Evolutionary conservation across 2,329 filamentous ascomycete species (phyloP), one percentile per base, ranked within the genome.

Genomic region (Apiospora phragmitis): DNA sequence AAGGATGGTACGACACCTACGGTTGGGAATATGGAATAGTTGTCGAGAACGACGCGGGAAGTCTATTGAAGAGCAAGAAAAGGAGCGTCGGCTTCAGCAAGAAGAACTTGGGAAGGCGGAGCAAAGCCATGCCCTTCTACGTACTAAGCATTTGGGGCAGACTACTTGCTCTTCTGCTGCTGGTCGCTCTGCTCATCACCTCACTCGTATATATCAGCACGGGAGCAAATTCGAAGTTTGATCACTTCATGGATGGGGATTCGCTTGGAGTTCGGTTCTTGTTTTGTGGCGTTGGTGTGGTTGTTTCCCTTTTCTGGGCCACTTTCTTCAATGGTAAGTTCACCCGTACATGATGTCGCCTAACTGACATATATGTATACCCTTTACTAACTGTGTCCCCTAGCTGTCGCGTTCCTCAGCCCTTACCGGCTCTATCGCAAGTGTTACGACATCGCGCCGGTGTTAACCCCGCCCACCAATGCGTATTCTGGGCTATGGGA

Each of bases 401-500:
- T 65, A 87, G 85, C 83, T 68, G 80, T 86, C 65, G 82, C 84
- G 11, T 82, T 82, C 68, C 79, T 85, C 47, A 81, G 80, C 18
- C 85, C 85, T 1, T 86, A 83, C 72, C 79, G 81, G 29, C 78
- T 83, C 55, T 82, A 87, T 18, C 43, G 43, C 11, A 51, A 49
- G 67, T n/a, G 73, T 74, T 77, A 2, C 79, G 75, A 4, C 79
- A 81, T 55, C 80, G 6, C 86, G 21, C 77, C 85, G 9, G 3
- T 72, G 4, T 74, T 85, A 21, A 81, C 81, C 0, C 80, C 82
- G 0, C 80, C 81, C 1, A 84, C 83, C 0, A 86, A 87, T 70
- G 81, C 82, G 3, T 84, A 87, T 47, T 83, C 81, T 0, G 85
- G 84, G 0, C 71, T 88, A 71, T 78, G 80, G 73, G 77, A 80